Percentiles rank a stretch among this genome's conserved stretches.
These are phyloP conservation scores for Testicularia cyperi DNA, from an alignment of 1,284 basidiomycete genomes.

Conservation along the genomic window DNA sequence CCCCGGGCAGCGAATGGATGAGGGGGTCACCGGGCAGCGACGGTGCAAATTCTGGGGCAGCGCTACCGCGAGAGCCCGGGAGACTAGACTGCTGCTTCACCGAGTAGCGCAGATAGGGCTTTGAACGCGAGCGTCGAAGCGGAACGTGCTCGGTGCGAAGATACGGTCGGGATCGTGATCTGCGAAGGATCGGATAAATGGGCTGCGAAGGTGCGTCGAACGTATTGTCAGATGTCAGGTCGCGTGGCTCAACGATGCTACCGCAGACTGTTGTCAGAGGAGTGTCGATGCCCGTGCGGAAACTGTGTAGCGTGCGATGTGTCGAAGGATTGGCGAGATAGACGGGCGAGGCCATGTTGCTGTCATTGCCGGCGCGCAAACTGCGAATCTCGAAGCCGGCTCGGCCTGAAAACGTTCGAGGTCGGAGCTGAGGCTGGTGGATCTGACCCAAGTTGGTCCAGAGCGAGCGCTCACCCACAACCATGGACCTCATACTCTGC, in stretches of 20 bases:
- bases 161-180: conserved; percentile 35
- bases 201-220: not conserved
- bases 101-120: conserved; percentile 19
- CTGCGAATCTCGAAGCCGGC: conserved; percentile 42
- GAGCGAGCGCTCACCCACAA: conserved; percentile 39
- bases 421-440: not conserved
- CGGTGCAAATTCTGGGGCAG: conserved; percentile 16
- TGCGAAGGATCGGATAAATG: conserved; percentile 14
- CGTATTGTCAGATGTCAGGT: not conserved
- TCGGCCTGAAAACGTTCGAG: conserved; percentile 32
- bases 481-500: conserved; percentile 37
- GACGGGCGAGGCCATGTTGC: conserved; percentile 19
- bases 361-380: conserved; percentile 26
- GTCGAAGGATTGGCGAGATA: conserved; percentile 38
- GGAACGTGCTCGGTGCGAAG: conserved; percentile 11
- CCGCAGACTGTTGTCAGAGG: not conserved
- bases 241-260: not conserved
- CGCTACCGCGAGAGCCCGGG: too few species aligned
- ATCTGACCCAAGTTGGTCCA: conserved; percentile 4
- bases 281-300: conserved; percentile 1
- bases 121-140: conserved; percentile 32
- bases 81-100: conserved; percentile 3
- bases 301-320: conserved; percentile 29
- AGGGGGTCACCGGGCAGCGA: conserved; percentile 34
- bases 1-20: conserved; percentile 13